Conservation (phyloP, 2,329 filamentous ascomycete genomes). For the Colletotrichum eleusines region DNA sequence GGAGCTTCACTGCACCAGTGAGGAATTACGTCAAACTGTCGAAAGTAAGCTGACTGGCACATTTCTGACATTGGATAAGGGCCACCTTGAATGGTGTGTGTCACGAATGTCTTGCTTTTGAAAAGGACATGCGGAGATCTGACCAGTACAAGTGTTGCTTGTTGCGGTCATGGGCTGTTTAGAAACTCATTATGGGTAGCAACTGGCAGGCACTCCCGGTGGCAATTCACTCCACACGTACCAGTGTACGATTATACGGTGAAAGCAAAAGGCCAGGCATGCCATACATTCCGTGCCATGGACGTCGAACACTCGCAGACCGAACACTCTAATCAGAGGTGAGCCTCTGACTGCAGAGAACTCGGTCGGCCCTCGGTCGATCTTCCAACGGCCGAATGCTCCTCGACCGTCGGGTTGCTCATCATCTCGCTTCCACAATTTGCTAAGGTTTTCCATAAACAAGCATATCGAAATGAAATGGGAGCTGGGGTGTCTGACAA, state of each 20-base stretch:
- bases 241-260: not conserved
- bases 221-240: not conserved
- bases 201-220: not conserved
- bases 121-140: not conserved
- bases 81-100: not conserved
- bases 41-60: not conserved
- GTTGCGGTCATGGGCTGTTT: not conserved
- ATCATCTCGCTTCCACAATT: slow-evolving; percentile 27
- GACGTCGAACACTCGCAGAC: not conserved
- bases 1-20: too few species aligned
- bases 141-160: not conserved
- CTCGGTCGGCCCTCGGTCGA: not conserved
- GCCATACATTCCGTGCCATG: too few species aligned
- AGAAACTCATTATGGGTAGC: not conserved
- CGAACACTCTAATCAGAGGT: not conserved
- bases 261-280: too few species aligned
- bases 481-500: not conserved
- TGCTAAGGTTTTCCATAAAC: not conserved
- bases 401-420: not conserved
- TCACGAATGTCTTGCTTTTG: too few species aligned
- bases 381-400: not conserved
- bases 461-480: slow-evolving; percentile 1
- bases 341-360: not conserved
- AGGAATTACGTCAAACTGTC: not conserved
- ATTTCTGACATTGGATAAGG: not conserved